Conservation (phyloP, 257 asterid species). For the Prunella vulgaris region DNA sequence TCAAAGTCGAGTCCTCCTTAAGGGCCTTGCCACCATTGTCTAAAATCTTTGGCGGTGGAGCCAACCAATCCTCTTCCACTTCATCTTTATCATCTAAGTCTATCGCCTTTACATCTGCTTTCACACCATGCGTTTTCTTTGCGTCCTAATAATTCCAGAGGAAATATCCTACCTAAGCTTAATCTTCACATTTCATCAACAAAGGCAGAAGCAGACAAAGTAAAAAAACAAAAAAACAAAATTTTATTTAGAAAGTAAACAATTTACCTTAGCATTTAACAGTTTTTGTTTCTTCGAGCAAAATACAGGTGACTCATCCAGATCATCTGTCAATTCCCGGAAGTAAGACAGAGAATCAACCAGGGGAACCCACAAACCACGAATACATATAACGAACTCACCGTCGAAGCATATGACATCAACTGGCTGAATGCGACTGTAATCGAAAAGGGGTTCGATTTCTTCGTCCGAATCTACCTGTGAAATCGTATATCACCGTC, state of each 20-base stretch:
- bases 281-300: slow-evolving; percentile 45
- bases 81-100: slow-evolving; percentile 41
- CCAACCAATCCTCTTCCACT: slow-evolving; percentile 92
- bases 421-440: slow-evolving; percentile 73
- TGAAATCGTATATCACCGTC: not conserved
- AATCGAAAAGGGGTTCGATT: slow-evolving; percentile 93
- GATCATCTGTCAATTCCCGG: slow-evolving; percentile 52
- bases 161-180: not conserved
- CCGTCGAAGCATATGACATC: slow-evolving; percentile 48
- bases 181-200: slow-evolving; percentile 10
- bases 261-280: slow-evolving; percentile 38
- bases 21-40: slow-evolving; percentile 18
- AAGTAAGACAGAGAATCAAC: slow-evolving; percentile 2
- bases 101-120: slow-evolving; percentile 30
- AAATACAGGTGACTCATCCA: slow-evolving; percentile 46
- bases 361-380: not conserved
- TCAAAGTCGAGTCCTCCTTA: slow-evolving; percentile 63
- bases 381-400: slow-evolving; percentile 15
- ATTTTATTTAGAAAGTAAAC: not conserved
- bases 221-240: not conserved
- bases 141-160: slow-evolving; percentile 38
- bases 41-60: slow-evolving; percentile 59
- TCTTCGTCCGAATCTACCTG: slow-evolving; percentile 69
- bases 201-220: not conserved
- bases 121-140: slow-evolving; percentile 31